Percentiles rank a stretch among this genome's conserved stretches.
These are phyloP conservation scores for Brasenia schreberi DNA, from an alignment of 164 flowering plant species.

Conservation along the genomic window DNA sequence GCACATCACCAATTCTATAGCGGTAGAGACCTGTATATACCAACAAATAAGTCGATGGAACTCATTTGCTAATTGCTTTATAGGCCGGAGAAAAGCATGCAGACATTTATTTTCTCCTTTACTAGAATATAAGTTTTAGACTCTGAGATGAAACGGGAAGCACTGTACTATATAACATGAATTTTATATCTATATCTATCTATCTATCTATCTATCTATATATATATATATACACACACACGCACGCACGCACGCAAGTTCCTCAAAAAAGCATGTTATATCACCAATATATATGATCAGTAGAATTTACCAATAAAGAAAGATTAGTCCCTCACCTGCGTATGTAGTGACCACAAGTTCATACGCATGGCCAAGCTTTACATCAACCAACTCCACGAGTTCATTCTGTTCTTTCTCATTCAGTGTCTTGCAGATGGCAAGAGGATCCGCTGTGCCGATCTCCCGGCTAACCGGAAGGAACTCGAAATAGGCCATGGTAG, in stretches of 20 bases:
- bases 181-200: no score
- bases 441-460: constrained; percentile 15
- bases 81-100: no score
- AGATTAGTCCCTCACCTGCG: constrained; percentile 41
- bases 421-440: constrained; percentile 40
- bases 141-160: no score
- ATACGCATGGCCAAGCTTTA: constrained; percentile 82
- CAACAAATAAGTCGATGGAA: background rate
- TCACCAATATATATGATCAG: no score
- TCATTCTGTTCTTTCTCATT: constrained; percentile 59
- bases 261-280: no score
- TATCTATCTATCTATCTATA: no score
- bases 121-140: no score
- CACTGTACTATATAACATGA: no score
- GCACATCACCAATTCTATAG: constrained; percentile 87
- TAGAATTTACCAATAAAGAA: background rate
- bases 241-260: no score
- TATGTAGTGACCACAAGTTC: constrained; percentile 96
- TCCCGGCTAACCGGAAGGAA: constrained; percentile 64
- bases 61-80: background rate
- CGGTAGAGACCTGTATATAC: constrained; percentile 57
- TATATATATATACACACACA: no score
- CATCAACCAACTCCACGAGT: constrained; percentile 73
- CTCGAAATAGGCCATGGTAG: constrained; percentile 89
- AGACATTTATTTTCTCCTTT: no score